A percentile compares a stretch with the other conserved stretches of the same genome.
phyloP scores from a whole-genome alignment of 192 early-diverging fungal species.

The Obelidium mucronatum region DNA sequence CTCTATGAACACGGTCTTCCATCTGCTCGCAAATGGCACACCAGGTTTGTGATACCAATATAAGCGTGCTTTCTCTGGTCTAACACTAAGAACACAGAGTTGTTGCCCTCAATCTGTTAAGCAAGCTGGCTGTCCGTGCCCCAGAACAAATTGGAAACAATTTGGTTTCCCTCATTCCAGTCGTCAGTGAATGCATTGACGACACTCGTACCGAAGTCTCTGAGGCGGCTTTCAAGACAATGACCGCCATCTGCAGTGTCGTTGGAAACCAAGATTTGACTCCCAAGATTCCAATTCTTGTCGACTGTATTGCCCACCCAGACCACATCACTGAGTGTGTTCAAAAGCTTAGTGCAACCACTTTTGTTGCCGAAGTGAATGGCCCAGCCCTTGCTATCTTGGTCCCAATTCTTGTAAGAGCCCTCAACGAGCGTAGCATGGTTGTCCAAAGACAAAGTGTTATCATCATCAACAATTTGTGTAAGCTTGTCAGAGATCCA shows the following conservation, averaged over 20 bases:
- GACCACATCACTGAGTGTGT: conserved; percentile 76
- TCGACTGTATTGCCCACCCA: conserved; percentile 77
- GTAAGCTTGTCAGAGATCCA: conserved; percentile 80
- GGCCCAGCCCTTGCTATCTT: conserved; percentile 79
- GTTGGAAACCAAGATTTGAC: conserved; percentile 82
- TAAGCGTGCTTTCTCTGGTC: too few species aligned
- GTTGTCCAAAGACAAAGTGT: conserved; percentile 72
- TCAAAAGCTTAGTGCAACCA: conserved; percentile 75
- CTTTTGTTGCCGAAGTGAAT: conserved; percentile 78
- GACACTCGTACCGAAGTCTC: conserved; percentile 74
- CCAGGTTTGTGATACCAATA: conserved; percentile 17
- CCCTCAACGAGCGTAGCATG: conserved; percentile 69
- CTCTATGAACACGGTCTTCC: conserved; percentile 35
- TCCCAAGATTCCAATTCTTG: conserved; percentile 73
- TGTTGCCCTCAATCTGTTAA: conserved; percentile 48
- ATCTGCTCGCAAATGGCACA: conserved; percentile 56
- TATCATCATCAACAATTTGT: conserved; percentile 85
- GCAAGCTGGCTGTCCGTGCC: conserved; percentile 42
- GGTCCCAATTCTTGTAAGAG: conserved; percentile 64
- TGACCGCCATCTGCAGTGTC: conserved; percentile 71
- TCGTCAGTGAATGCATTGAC: conserved; percentile 75
- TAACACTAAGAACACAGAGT: conserved; percentile 27
- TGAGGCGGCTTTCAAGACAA: conserved; percentile 47
- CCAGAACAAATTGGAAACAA: conserved; percentile 50
- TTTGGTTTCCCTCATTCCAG: conserved; percentile 71